Conservation (phyloP, 306 rosid species). For the Cucurbita ficifolia region DNA sequence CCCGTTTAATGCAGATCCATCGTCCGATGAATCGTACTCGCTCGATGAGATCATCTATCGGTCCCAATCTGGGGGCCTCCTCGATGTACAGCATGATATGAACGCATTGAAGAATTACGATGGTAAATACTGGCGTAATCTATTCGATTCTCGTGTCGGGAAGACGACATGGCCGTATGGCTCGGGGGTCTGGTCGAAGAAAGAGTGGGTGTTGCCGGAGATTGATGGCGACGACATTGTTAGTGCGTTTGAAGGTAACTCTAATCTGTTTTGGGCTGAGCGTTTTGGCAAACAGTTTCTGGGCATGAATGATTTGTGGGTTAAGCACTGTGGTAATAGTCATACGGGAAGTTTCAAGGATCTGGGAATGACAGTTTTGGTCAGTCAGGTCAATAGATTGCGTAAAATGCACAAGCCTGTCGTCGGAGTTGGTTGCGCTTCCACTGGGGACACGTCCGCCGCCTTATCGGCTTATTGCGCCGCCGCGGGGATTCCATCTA, state of each 20-base stretch:
- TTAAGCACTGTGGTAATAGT: conserved; percentile 65
- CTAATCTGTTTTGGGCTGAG: conserved; percentile 82
- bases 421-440: conserved; percentile 71
- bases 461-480: conserved; percentile 79
- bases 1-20: conserved; percentile 37
- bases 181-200: conserved; percentile 88
- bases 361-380: conserved; percentile 68
- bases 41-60: conserved; percentile 84
- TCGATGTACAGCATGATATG: conserved; percentile 71
- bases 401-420: conserved; percentile 41
- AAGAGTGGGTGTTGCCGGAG: conserved; percentile 83
- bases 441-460: conserved; percentile 71
- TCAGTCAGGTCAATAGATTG: conserved; percentile 70
- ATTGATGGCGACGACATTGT: conserved; percentile 57
- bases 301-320: conserved; percentile 80
- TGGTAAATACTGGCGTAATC: conserved; percentile 62
- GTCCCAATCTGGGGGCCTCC: conserved; percentile 58
- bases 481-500: conserved; percentile 62
- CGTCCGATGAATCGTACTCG: conserved; percentile 58
- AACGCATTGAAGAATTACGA: conserved; percentile 33
- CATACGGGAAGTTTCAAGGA: conserved; percentile 78
- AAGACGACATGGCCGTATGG: conserved; percentile 83
- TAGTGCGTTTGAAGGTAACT: conserved; percentile 67
- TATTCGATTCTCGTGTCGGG: conserved; percentile 82
- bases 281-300: conserved; percentile 63